A percentile compares a stretch with the other conserved stretches of the same genome.
phyloP scores from a whole-genome alignment of 75 land plant species.

The Pseudotsuga menziesii region DNA sequence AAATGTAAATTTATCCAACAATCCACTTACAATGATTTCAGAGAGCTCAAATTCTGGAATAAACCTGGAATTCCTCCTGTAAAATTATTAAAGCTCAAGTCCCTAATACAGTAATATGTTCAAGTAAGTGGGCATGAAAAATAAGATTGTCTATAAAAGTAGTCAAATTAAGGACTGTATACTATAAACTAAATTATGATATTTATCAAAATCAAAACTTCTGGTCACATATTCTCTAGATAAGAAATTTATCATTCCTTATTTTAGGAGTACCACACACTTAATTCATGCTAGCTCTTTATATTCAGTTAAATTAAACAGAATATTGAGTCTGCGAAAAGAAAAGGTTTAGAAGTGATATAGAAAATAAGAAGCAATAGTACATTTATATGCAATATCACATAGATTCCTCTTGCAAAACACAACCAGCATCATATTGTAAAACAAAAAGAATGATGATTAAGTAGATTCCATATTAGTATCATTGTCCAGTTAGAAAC shows the following conservation, averaged over 20 bases:
- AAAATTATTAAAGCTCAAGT: slow-evolving; percentile 11
- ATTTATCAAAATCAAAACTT: not conserved
- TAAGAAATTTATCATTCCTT: not conserved
- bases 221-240: not conserved
- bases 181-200: not conserved
- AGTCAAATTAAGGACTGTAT: not conserved
- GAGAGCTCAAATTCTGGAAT: slow-evolving; percentile 2
- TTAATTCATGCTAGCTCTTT: not conserved
- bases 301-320: too few species aligned
- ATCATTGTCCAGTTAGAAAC: too few species aligned
- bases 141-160: not conserved
- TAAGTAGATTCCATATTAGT: too few species aligned
- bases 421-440: too few species aligned
- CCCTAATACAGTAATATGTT: not conserved
- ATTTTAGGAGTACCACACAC: not conserved
- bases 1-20: not conserved
- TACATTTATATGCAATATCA: too few species aligned
- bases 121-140: not conserved
- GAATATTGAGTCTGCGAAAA: too few species aligned
- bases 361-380: too few species aligned
- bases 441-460: too few species aligned
- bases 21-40: not conserved
- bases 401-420: too few species aligned
- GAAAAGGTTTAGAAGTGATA: too few species aligned
- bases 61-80: not conserved